phyloP scores from a whole-genome alignment of 208 protist species.

The Trypanosomatidae sp. region DNA sequence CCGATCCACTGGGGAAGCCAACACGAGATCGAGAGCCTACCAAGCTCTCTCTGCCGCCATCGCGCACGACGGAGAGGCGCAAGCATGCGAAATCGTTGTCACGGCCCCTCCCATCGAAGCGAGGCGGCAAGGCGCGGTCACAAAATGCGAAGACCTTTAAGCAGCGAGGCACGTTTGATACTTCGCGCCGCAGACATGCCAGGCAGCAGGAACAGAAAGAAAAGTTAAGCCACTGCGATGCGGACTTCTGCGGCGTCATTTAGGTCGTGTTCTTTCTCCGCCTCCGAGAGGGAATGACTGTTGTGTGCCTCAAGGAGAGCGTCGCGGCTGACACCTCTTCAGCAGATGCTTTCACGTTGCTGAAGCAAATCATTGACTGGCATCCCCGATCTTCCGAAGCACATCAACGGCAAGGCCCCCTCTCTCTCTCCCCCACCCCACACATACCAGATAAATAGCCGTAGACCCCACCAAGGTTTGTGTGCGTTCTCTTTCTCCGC shows the following conservation, averaged over 20 bases:
- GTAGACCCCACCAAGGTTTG: background rate
- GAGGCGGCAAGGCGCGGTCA: background rate
- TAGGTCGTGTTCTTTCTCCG: background rate
- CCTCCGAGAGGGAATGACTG: background rate
- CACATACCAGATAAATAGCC: background rate
- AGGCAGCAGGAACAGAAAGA: conserved; percentile 5
- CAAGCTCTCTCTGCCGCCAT: conserved; percentile 1
- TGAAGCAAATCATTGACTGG: background rate
- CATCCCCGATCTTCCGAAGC: background rate
- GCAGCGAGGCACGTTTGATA: background rate
- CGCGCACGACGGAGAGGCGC: background rate
- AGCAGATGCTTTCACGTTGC: background rate
- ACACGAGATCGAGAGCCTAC: background rate
- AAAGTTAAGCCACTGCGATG: conserved; percentile 10
- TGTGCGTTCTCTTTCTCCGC: background rate
- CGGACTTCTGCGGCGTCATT: conserved; percentile 5
- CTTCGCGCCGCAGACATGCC: background rate
- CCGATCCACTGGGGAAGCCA: background rate
- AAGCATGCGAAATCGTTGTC: background rate
- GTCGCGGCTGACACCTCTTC: background rate
- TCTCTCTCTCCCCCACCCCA: background rate
- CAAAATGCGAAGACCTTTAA: background rate
- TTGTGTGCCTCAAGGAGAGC: background rate
- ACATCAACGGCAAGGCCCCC: too few relatives aligned
- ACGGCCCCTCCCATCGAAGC: background rate